Percentiles rank a stretch among this genome's conserved stretches.
Evolutionary conservation across 352 stramenopile genomes (phyloP).

Genomic region (Phytophthora aleatoria): DNA sequence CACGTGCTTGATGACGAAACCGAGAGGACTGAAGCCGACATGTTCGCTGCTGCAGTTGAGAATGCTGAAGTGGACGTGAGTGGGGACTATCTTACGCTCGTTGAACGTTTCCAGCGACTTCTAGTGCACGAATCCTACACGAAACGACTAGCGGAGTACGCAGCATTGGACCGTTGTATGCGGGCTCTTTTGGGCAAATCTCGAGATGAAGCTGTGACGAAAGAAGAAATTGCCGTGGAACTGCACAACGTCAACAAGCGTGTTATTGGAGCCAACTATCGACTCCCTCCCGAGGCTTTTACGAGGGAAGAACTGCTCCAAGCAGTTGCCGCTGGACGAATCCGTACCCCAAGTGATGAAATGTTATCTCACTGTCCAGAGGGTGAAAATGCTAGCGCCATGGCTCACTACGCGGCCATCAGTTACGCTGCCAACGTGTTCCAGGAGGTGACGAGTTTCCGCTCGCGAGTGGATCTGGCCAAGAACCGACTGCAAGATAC

Average conservation of each 20-base stretch:
- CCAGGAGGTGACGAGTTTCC: conserved; percentile 66
- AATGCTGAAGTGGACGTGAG: conserved; percentile 67
- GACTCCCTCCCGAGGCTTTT: conserved; percentile 66
- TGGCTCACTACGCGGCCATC: conserved; percentile 72
- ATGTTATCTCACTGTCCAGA: conserved; percentile 54
- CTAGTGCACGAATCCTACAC: conserved; percentile 77
- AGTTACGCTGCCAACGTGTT: conserved; percentile 62
- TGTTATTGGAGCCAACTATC: conserved; percentile 31
- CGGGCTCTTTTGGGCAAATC: conserved; percentile 48
- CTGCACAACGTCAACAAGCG: conserved; percentile 41
- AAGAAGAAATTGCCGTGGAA: conserved; percentile 68
- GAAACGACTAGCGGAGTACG: conserved; percentile 60
- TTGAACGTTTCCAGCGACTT: conserved; percentile 69
- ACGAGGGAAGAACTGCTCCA: conserved; percentile 62
- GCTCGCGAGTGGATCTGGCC: conserved; percentile 44
- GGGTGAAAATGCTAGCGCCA: conserved; percentile 56
- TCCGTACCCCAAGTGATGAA: conserved; percentile 51
- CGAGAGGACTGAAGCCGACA: conserved; percentile 27
- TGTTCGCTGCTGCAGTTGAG: conserved; percentile 36
- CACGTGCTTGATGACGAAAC: conserved; percentile 45
- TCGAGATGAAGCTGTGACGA: conserved; percentile 62
- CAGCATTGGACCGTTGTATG: conserved; percentile 68
- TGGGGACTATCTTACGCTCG: conserved; percentile 67
- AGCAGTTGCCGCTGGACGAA: conserved; percentile 48
- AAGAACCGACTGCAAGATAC: conserved; percentile 48